Conservation (phyloP, 805 yeast species). For the Clavispora asparagi region DNA sequence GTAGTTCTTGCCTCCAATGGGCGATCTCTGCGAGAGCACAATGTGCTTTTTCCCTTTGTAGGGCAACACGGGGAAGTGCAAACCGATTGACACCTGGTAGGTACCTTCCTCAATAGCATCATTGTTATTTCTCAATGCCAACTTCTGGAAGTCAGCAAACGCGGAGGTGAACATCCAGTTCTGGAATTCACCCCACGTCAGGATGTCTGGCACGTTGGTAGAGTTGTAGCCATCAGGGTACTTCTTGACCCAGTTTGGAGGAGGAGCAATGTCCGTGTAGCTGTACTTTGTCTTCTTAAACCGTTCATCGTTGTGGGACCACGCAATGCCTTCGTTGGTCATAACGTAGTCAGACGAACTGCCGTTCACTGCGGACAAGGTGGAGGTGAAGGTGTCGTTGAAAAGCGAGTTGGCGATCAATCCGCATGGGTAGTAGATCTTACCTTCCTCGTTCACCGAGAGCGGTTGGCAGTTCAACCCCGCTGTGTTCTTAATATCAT, state of each 20-base stretch:
- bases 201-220: constrained; percentile 39
- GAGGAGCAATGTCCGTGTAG: constrained; percentile 36
- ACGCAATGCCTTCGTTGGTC: constrained; percentile 38
- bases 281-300: constrained; percentile 39
- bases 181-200: constrained; percentile 40
- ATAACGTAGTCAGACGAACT: constrained; percentile 24
- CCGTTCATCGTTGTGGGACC: constrained; percentile 34
- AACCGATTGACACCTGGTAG: constrained; percentile 61
- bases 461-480: constrained; percentile 44
- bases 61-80: constrained; percentile 74
- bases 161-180: constrained; percentile 44
- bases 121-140: constrained; percentile 58
- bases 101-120: constrained; percentile 51
- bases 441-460: constrained; percentile 35
- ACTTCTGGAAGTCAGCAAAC: constrained; percentile 37
- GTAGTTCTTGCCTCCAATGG: constrained; percentile 70
- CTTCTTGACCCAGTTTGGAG: constrained; percentile 41
- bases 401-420: constrained; percentile 75
- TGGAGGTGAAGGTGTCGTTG: constrained; percentile 56
- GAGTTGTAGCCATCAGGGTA: constrained; percentile 41
- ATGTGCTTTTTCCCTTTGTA: constrained; percentile 65
- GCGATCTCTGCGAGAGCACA: constrained; percentile 64
- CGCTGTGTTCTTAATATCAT: constrained; percentile 33
- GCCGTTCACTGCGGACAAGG: constrained; percentile 35
- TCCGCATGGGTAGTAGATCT: constrained; percentile 73